Percentiles rank a stretch among this genome's conserved stretches.
Conservation (phyloP, 257 asterid genomes). For the Fraxinus quadrangulata region DNA sequence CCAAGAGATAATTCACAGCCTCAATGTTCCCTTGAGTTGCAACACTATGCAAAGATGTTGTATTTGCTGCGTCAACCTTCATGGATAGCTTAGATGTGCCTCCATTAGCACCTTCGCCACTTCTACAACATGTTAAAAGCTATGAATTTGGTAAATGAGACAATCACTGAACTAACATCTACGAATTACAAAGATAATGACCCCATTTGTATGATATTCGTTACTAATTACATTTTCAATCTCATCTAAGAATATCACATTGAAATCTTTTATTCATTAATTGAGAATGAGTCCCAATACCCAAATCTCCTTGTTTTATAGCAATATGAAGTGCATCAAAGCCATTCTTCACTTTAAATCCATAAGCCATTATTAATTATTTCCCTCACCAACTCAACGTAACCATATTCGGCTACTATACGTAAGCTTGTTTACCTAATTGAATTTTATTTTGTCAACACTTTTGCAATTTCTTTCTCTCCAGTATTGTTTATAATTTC, state of each 20-base stretch:
- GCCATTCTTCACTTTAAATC: slow-evolving; percentile 57
- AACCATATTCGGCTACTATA: slow-evolving; percentile 58
- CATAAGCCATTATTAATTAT: slow-evolving; percentile 48
- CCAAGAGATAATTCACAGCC: slow-evolving; percentile 52
- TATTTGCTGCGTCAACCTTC: slow-evolving; percentile 57
- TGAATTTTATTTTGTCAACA: slow-evolving; percentile 44
- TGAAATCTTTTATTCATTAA: no score
- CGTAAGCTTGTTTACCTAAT: slow-evolving; percentile 53
- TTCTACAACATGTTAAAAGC: slow-evolving; percentile 34
- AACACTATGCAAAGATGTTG: slow-evolving; percentile 56
- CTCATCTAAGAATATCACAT: no score
- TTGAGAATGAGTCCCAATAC: not conserved
- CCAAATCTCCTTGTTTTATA: slow-evolving; percentile 63
- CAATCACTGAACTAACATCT: no score
- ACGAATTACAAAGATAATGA: no score
- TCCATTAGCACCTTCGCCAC: slow-evolving; percentile 58
- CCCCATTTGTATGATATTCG: no score
- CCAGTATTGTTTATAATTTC: slow-evolving; percentile 28
- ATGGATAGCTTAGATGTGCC: slow-evolving; percentile 60
- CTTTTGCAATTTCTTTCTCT: slow-evolving; percentile 35
- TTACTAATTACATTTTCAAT: no score
- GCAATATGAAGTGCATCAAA: slow-evolving; percentile 66
- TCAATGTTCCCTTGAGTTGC: slow-evolving; percentile 57
- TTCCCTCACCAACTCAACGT: slow-evolving; percentile 50
- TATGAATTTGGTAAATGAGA: no score